Base-by-base conservation (phyloP, 345 rosid species). In the Ricinus communis region DNA sequence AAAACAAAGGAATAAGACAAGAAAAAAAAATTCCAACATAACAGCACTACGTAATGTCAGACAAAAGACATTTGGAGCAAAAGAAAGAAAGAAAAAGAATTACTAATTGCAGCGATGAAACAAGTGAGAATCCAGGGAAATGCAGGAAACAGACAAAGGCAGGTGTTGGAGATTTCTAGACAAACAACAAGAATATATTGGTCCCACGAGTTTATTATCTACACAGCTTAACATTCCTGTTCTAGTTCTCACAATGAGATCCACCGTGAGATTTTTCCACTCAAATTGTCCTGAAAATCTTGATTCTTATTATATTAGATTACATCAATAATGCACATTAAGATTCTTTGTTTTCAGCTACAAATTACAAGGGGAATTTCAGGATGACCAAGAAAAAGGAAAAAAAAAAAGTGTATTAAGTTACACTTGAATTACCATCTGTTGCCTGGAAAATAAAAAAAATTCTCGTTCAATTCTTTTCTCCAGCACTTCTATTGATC, bases 251-350 rank as follows among this genome's bases (percentile, higher is more conserved):
- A 31, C 69, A 27, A 15, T 69, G 38, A 25, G 41, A 63, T 18
- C 69, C 28, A 63, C n/a, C n/a, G n/a, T n/a, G n/a, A n/a, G n/a
- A 51, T 72, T 58, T 47, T 77, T 38, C 65, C 45, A 71, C 46
- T 55, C 60, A 43, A 43, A 43, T 43, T 40, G 74, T 63, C 65
- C 74, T 76, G 74, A 68, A 77, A 73, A 66, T 73, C 66, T 73
- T 65, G 40, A 47, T 71, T 78, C 77, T 81, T 76, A 81, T 74
- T 74, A 68, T 66, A 69, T 79, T 68, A 71, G 69, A 78, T 74
- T 74, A 82, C 85, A 80, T 75, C 81, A 72, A 79, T 47, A 78
- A 81, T 84, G 79, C 84, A 85, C 84, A 74, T 73, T 70, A 68
- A 72, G 60, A 38, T 76, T 80, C 75, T 77, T 49, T 77, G 64